A percentile compares a stretch with the other conserved stretches of the same genome.
Evolutionary conservation across 108 stramenopile species (phyloP).

Genomic region (Schizochytrium sp.): DNA sequence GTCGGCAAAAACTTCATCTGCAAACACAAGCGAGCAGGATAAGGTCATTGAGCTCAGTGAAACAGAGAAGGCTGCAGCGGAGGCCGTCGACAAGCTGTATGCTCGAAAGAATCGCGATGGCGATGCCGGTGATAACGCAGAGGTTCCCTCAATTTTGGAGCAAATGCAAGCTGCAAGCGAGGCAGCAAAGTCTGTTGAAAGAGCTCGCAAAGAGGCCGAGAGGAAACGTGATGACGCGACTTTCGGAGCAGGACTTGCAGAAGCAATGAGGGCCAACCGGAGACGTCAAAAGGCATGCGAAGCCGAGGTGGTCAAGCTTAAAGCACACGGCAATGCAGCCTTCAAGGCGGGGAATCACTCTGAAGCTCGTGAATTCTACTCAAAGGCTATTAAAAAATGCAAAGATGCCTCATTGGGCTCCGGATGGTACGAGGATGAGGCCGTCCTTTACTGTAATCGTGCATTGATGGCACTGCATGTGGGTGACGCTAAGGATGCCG

Average conservation of each 20-base stretch:
- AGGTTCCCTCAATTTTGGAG: constrained; percentile 26
- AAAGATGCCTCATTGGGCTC: background rate
- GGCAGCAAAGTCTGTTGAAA: background rate
- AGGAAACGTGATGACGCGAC: background rate
- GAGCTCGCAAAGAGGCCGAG: constrained; percentile 2
- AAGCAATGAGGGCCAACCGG: constrained; percentile 54
- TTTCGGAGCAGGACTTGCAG: constrained; percentile 35
- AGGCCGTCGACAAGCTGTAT: too few species aligned
- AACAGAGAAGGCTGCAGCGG: too few species aligned
- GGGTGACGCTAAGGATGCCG: background rate
- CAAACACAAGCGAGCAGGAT: too few species aligned
- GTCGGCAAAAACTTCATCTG: too few species aligned
- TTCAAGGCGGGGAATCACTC: constrained; percentile 4
- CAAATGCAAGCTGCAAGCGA: constrained; percentile 32
- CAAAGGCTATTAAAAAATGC: background rate
- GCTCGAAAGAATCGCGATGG: too few species aligned
- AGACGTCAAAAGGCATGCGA: background rate
- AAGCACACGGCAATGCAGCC: constrained; percentile 23
- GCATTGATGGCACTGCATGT: constrained; percentile 18
- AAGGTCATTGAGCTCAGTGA: too few species aligned
- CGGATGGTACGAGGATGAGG: constrained; percentile 45
- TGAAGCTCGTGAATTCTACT: background rate
- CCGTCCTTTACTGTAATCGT: background rate
- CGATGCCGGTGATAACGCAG: background rate
- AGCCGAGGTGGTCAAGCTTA: constrained; percentile 16